These are phyloP conservation scores for Stevia rebaudiana DNA, from an alignment of 140 eudicot species.

Conservation along the genomic window DNA sequence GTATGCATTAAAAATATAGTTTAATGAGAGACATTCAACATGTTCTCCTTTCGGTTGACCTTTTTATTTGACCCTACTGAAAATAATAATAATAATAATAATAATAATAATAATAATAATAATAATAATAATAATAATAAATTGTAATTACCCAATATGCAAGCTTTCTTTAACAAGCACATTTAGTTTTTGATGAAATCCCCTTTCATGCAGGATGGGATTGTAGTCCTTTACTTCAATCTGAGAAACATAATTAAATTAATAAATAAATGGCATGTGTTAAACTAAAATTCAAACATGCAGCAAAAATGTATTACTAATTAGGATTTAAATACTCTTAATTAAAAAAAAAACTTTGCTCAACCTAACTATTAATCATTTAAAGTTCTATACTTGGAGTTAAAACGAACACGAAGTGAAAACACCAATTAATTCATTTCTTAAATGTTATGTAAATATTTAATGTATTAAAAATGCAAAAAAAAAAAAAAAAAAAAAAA, in stretches of 20 bases:
- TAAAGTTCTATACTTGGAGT: neutral
- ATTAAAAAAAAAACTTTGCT: neutral
- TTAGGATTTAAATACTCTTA: neutral
- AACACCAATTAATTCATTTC: neutral
- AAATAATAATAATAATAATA: no score
- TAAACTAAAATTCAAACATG: neutral
- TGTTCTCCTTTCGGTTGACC: neutral
- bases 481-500: neutral
- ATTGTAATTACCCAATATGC: conserved; percentile 88
- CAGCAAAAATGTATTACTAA: neutral
- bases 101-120: no score
- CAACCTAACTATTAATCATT: neutral
- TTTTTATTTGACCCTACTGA: neutral
- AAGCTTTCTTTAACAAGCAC: conserved; percentile 84
- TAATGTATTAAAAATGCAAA: neutral
- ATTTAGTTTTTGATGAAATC: conserved; percentile 77
- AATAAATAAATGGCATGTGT: neutral
- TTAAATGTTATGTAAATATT: neutral
- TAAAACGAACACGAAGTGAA: neutral
- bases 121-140: no score
- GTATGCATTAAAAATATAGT: neutral
- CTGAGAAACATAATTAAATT: conserved; percentile 37
- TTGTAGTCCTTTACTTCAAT: conserved; percentile 75
- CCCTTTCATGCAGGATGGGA: conserved; percentile 80
- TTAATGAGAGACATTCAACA: neutral